phyloP scores from a whole-genome alignment of 2,329 filamentous ascomycete species.

The Ophiostoma sp. region DNA sequence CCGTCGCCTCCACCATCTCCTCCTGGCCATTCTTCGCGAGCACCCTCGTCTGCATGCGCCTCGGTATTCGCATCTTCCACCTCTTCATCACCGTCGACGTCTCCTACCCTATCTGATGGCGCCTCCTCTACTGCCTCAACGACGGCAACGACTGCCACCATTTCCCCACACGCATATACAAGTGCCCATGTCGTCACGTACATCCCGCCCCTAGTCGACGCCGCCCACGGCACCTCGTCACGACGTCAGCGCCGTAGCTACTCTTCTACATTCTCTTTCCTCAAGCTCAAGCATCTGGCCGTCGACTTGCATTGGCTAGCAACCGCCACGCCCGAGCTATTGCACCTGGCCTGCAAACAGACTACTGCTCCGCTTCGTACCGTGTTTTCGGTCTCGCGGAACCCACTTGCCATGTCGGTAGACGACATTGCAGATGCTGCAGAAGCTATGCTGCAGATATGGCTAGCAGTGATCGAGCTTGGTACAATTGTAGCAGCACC shows the following conservation, averaged over 20 bases:
- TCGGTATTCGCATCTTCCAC: neutral
- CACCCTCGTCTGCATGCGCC: neutral
- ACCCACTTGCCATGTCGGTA: slow-evolving; percentile 26
- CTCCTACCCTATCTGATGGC: neutral
- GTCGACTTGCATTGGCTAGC: slow-evolving; percentile 21
- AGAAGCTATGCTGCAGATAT: slow-evolving; percentile 20
- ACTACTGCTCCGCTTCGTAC: slow-evolving; percentile 6
- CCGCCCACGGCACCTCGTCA: slow-evolving; percentile 32
- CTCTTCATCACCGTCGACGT: neutral
- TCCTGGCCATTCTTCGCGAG: neutral
- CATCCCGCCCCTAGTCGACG: slow-evolving; percentile 36
- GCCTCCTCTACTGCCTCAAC: neutral
- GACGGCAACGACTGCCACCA: neutral
- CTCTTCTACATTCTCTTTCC: slow-evolving; percentile 2
- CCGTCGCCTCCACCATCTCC: slow-evolving; percentile 17
- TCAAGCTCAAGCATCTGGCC: neutral
- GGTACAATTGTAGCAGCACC: slow-evolving; percentile 29
- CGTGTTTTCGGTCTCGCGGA: neutral
- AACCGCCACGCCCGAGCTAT: slow-evolving; percentile 8
- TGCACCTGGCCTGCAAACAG: neutral
- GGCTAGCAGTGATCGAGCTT: slow-evolving; percentile 27
- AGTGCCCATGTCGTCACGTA: slow-evolving; percentile 29
- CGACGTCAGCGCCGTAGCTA: slow-evolving; percentile 27
- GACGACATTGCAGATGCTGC: slow-evolving; percentile 36
- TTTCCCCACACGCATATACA: slow-evolving; percentile 15